Conservation (phyloP, 1,139 yeast genomes). For the Yamadazyma trypodendri region DNA sequence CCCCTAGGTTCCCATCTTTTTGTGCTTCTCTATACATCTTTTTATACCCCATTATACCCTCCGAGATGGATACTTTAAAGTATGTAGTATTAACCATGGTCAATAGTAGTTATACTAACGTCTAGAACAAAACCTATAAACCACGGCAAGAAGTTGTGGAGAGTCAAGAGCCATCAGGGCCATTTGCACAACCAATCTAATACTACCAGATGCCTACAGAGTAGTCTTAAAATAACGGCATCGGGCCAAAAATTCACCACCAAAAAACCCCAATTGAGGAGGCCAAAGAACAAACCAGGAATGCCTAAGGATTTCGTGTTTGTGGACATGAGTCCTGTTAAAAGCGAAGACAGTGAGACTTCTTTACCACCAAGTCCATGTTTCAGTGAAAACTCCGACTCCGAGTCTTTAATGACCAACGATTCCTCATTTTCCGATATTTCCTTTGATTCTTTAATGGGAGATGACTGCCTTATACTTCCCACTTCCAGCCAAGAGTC, state of each 20-base stretch:
- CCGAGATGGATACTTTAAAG: slow-evolving; percentile 16
- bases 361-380: slow-evolving; percentile 15
- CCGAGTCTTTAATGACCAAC: slow-evolving; percentile 15
- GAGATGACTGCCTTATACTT: slow-evolving; percentile 2
- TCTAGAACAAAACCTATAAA: slow-evolving; percentile 40
- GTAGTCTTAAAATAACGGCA: slow-evolving; percentile 44
- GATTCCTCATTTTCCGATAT: slow-evolving; percentile 14
- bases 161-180: slow-evolving; percentile 34
- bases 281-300: slow-evolving; percentile 54
- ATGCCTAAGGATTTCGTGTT: slow-evolving; percentile 54
- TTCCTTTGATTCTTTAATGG: slow-evolving; percentile 8
- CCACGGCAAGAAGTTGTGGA: slow-evolving; percentile 50
- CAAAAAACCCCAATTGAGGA: slow-evolving; percentile 46
- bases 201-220: slow-evolving; percentile 41
- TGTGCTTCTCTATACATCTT: slow-evolving; percentile 1
- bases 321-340: slow-evolving; percentile 54
- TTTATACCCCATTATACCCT: slow-evolving; percentile 16
- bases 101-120: slow-evolving; percentile 9
- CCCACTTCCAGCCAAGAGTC: slow-evolving; percentile 3
- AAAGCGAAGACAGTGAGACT: slow-evolving; percentile 23
- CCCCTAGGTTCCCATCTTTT: slow-evolving; percentile 2
- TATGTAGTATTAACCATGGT: slow-evolving; percentile 11
- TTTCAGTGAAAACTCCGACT: slow-evolving; percentile 14
- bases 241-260: slow-evolving; percentile 32
- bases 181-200: slow-evolving; percentile 18